A percentile compares a stretch with the other conserved stretches of the same genome.
Conservation (phyloP, 2,329 filamentous ascomycete genomes). For the Colletotrichum viniferum region DNA sequence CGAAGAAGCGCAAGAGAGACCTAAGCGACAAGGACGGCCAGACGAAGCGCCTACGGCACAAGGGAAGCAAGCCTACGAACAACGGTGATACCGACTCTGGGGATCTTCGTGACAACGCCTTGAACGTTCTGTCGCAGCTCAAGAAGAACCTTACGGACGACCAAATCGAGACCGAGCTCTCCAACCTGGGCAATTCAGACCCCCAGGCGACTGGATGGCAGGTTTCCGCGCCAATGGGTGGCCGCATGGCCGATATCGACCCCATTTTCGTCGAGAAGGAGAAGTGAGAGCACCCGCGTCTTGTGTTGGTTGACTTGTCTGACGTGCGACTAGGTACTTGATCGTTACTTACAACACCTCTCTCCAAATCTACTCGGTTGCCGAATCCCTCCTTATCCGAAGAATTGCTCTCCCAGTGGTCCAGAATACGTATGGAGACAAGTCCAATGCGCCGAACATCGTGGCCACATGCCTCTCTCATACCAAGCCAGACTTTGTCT, state of each 20-base stretch:
- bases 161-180: slow-evolving; percentile 11
- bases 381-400: slow-evolving; percentile 80
- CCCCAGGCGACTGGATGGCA: slow-evolving; percentile 51
- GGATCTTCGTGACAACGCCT: slow-evolving; percentile 20
- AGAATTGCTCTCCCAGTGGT: slow-evolving; percentile 62
- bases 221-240: slow-evolving; percentile 68
- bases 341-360: slow-evolving; percentile 77
- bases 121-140: slow-evolving; percentile 19
- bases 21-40: slow-evolving; percentile 43
- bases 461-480: slow-evolving; percentile 46
- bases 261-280: slow-evolving; percentile 67
- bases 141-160: slow-evolving; percentile 12
- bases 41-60: slow-evolving; percentile 39
- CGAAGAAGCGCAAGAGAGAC: slow-evolving; percentile 54
- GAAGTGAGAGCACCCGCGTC: slow-evolving; percentile 47
- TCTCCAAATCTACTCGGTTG: slow-evolving; percentile 80
- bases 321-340: slow-evolving; percentile 61
- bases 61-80: slow-evolving; percentile 22
- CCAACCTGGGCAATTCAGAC: slow-evolving; percentile 12
- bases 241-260: slow-evolving; percentile 68
- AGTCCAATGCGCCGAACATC: slow-evolving; percentile 35
- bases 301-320: slow-evolving; percentile 23
- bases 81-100: slow-evolving; percentile 2
- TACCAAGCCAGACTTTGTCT: slow-evolving; percentile 51
- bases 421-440: slow-evolving; percentile 26